Percentiles rank a stretch among this genome's conserved stretches.
Conservation (phyloP, 768 basidiomycete genomes). For the Naganishia vishniacii region DNA sequence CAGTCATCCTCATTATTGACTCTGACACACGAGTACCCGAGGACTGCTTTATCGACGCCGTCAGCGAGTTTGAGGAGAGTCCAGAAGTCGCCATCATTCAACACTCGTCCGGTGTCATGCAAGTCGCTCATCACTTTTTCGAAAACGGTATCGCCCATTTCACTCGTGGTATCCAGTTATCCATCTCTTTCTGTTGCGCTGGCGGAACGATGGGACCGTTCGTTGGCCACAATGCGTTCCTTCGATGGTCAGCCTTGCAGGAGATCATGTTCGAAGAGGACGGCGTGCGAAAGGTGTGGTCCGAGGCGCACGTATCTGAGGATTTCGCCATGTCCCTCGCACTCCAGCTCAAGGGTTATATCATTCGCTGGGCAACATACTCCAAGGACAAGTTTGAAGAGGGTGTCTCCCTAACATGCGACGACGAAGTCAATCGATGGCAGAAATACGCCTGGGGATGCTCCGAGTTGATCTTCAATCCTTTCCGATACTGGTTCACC, state of each 20-base stretch:
- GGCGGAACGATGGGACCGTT: constrained; percentile 44
- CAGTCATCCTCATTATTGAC: too few species aligned
- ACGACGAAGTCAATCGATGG: constrained; percentile 89
- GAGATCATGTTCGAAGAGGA: constrained; percentile 68
- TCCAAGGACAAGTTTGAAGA: constrained; percentile 57
- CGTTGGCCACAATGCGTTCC: constrained; percentile 48
- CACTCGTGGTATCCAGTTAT: constrained; percentile 69
- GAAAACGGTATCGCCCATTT: too few species aligned
- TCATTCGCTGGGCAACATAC: constrained; percentile 63
- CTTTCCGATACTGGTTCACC: constrained; percentile 54
- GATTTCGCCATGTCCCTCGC: constrained; percentile 74
- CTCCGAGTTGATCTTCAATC: constrained; percentile 70
- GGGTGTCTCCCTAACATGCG: constrained; percentile 53
- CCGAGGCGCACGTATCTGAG: constrained; percentile 73
- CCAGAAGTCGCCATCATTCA: constrained; percentile 62
- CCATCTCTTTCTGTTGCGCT: constrained; percentile 45
- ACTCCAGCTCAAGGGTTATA: constrained; percentile 33
- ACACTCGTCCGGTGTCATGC: background rate
- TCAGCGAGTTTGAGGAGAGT: constrained; percentile 70
- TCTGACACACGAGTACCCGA: background rate
- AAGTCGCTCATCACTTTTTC: background rate
- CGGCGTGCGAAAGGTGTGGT: constrained; percentile 69
- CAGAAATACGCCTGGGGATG: constrained; percentile 58
- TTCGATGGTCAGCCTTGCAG: constrained; percentile 76
- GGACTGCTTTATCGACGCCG: constrained; percentile 84